Evolutionary conservation across 2,329 filamentous ascomycete genomes (phyloP).

Genomic region (Trichoderma oligosporum): DNA sequence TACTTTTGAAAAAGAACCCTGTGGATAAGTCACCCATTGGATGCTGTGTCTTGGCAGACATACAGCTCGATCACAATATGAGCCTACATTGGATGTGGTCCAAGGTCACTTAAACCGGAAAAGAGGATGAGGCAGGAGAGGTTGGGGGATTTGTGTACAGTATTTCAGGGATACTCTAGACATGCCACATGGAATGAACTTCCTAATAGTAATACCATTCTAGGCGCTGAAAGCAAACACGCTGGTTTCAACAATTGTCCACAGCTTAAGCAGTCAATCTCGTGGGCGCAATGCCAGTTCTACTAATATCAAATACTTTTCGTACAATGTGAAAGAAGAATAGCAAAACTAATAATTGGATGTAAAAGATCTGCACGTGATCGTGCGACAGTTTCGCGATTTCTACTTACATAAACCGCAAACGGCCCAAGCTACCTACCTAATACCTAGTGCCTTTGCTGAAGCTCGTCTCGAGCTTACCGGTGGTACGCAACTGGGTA

Average conservation of each 20-base stretch:
- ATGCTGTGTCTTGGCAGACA: neutral
- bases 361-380: too few relatives aligned
- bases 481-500: too few relatives aligned
- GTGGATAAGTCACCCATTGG: neutral
- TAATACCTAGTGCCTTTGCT: too few relatives aligned
- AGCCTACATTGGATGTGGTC: neutral
- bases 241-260: neutral
- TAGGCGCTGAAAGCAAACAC: neutral
- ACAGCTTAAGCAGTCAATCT: neutral
- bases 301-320: neutral
- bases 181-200: neutral
- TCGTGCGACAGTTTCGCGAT: constrained; percentile 36
- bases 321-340: neutral
- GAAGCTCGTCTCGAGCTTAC: too few relatives aligned
- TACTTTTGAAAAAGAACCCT: neutral
- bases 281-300: neutral
- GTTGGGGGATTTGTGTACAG: constrained; percentile 14
- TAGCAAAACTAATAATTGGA: neutral
- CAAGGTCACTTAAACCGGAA: neutral
- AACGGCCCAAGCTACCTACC: too few relatives aligned
- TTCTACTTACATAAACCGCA: neutral
- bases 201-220: constrained; percentile 2
- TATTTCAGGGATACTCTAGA: constrained; percentile 17
- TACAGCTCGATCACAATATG: neutral
- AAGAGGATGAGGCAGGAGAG: neutral